phyloP scores from a whole-genome alignment of 106 monocot species.

The Dendrobium nobile region DNA sequence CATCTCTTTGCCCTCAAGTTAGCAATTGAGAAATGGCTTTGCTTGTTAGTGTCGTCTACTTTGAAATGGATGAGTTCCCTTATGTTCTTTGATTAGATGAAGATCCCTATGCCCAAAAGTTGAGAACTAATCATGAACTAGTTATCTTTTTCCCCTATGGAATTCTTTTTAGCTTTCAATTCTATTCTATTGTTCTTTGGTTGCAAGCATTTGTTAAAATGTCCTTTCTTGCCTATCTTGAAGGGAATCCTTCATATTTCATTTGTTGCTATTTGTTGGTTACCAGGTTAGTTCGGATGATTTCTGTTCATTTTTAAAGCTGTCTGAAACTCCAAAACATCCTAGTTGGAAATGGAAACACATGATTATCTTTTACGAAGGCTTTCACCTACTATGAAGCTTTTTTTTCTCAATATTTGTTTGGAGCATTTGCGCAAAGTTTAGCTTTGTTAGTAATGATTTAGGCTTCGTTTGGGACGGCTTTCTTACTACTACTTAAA shows the following conservation, averaged over 20 bases:
- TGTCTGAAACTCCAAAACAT: neutral
- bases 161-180: neutral
- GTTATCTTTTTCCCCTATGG: neutral
- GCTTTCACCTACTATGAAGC: too few species aligned
- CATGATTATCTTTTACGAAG: neutral
- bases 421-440: too few species aligned
- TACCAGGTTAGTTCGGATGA: neutral
- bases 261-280: neutral
- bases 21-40: constrained; percentile 1
- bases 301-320: neutral
- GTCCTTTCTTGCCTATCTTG: neutral
- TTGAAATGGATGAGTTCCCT: neutral
- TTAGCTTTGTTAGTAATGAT: too few species aligned
- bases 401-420: too few species aligned
- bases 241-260: neutral
- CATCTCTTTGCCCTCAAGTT: neutral
- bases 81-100: neutral
- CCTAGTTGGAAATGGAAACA: neutral
- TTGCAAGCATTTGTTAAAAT: neutral
- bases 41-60: neutral
- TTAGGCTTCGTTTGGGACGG: too few species aligned
- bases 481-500: too few species aligned
- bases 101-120: neutral
- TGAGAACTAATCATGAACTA: neutral
- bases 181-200: neutral